A percentile compares a stretch with the other conserved stretches of the same genome.
These are phyloP conservation scores for Brasilioporus rufonigricans DNA, from an alignment of 768 basidiomycete genomes.

Conservation along the genomic window DNA sequence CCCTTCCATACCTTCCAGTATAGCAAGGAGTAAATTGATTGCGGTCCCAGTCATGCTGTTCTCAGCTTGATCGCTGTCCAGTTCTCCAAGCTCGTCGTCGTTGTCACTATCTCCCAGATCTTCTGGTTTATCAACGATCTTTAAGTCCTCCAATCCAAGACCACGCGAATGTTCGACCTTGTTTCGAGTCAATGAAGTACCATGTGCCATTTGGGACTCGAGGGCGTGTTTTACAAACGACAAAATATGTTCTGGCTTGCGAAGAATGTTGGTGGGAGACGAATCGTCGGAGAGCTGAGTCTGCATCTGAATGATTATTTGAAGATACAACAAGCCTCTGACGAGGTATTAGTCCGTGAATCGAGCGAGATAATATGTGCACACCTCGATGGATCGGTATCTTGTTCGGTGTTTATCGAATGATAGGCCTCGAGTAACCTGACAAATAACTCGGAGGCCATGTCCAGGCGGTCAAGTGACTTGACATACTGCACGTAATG, in stretches of 20 bases:
- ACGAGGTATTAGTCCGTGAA: constrained; percentile 2
- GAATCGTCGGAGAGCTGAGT: constrained; percentile 56
- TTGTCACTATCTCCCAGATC: constrained; percentile 52
- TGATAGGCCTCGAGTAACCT: constrained; percentile 70
- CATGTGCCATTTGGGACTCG: constrained; percentile 35
- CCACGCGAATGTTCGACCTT: constrained; percentile 10
- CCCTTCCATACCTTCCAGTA: constrained; percentile 70
- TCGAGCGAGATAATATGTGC: background rate
- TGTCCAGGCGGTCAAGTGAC: constrained; percentile 61
- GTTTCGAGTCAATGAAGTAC: background rate
- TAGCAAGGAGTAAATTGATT: constrained; percentile 75
- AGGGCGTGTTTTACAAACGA: constrained; percentile 80
- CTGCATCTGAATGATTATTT: constrained; percentile 83
- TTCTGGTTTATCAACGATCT: constrained; percentile 36
- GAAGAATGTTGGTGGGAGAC: constrained; percentile 54
- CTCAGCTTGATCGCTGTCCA: constrained; percentile 40
- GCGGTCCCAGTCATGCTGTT: constrained; percentile 76
- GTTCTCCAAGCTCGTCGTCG: constrained; percentile 47
- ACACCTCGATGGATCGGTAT: constrained; percentile 24
- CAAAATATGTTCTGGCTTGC: constrained; percentile 69
- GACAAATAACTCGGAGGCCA: constrained; percentile 73
- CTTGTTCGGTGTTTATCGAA: constrained; percentile 17
- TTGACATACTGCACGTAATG: constrained; percentile 68
- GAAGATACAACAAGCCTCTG: constrained; percentile 72
- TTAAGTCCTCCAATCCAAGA: constrained; percentile 35